Evolutionary conservation across 2,329 filamentous ascomycete genomes (phyloP).

Genomic region (Colletotrichum gloeosporioides): DNA sequence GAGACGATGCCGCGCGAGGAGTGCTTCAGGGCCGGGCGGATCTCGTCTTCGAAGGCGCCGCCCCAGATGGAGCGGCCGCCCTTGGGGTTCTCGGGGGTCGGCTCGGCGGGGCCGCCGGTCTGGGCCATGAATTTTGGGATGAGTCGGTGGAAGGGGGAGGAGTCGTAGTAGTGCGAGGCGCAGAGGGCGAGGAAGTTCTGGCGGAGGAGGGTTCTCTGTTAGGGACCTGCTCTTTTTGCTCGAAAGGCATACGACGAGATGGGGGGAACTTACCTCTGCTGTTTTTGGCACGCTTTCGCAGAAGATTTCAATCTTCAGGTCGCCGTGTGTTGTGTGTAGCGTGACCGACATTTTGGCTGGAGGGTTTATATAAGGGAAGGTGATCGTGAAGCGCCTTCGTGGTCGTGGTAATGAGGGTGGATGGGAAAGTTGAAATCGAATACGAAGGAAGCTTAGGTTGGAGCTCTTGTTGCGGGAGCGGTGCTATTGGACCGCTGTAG

Average conservation of each 20-base stretch:
- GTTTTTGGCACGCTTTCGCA: slow-evolving; percentile 95
- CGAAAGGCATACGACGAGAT: not conserved
- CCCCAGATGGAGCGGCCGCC: slow-evolving; percentile 77
- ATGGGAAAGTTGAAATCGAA: not conserved
- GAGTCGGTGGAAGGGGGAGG: slow-evolving; percentile 78
- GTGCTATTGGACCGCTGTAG: not conserved
- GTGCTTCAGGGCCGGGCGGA: slow-evolving; percentile 72
- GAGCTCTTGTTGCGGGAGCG: not conserved
- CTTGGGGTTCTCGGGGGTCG: slow-evolving; percentile 65
- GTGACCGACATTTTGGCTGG: slow-evolving; percentile 63
- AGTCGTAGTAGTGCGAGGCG: slow-evolving; percentile 78
- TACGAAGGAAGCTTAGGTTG: not conserved
- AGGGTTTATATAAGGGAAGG: not conserved
- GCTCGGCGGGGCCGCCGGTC: slow-evolving; percentile 68
- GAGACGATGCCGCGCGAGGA: slow-evolving; percentile 72
- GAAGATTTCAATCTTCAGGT: slow-evolving; percentile 95
- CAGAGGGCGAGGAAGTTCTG: slow-evolving; percentile 89
- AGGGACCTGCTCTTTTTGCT: not conserved
- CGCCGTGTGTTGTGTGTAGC: slow-evolving; percentile 86
- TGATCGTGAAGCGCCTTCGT: not conserved
- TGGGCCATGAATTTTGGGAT: slow-evolving; percentile 85
- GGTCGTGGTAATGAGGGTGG: not conserved
- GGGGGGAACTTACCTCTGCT: slow-evolving; percentile 66
- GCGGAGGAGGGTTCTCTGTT: slow-evolving; percentile 11
- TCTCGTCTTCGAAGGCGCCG: slow-evolving; percentile 79